A percentile compares a stretch with the other conserved stretches of the same genome.
Conservation (phyloP, 805 yeast species). For the Blastobotrys attinorum region DNA sequence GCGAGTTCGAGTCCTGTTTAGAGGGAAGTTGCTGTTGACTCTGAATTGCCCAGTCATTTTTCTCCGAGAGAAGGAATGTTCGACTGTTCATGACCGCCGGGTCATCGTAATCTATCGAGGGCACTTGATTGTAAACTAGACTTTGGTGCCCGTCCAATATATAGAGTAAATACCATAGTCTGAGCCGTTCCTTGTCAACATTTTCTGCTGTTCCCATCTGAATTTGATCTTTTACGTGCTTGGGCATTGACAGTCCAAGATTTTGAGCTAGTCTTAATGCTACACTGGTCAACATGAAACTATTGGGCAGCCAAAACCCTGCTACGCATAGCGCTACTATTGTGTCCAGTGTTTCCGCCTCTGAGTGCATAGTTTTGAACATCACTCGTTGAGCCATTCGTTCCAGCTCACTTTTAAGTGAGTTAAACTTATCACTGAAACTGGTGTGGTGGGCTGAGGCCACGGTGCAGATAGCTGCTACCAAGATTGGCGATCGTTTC, state of each 20-base stretch:
- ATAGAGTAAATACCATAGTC: slow-evolving; percentile 59
- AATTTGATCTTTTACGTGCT: neutral
- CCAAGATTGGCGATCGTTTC: slow-evolving; percentile 48
- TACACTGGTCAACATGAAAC: slow-evolving; percentile 57
- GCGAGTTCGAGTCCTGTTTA: neutral
- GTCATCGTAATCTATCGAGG: slow-evolving; percentile 43
- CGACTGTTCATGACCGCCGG: slow-evolving; percentile 37
- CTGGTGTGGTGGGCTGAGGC: slow-evolving; percentile 54
- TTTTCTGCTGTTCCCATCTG: slow-evolving; percentile 7
- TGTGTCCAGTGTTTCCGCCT: slow-evolving; percentile 49
- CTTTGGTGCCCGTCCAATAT: slow-evolving; percentile 65
- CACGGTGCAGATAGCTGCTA: slow-evolving; percentile 53
- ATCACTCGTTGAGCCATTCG: slow-evolving; percentile 26
- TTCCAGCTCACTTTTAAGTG: slow-evolving; percentile 27
- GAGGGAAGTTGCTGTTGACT: neutral
- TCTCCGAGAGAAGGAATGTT: slow-evolving; percentile 27
- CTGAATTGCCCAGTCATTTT: neutral
- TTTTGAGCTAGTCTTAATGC: slow-evolving; percentile 61
- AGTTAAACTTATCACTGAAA: slow-evolving; percentile 20
- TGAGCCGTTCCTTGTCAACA: slow-evolving; percentile 36
- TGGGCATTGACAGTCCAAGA: slow-evolving; percentile 31
- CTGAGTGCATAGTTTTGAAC: slow-evolving; percentile 24
- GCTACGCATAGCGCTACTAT: slow-evolving; percentile 58
- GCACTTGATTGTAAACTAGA: slow-evolving; percentile 48
- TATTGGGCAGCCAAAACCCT: slow-evolving; percentile 61